Conservation (phyloP, 1,284 basidiomycete species). For the Macrocystidia cucumis region DNA sequence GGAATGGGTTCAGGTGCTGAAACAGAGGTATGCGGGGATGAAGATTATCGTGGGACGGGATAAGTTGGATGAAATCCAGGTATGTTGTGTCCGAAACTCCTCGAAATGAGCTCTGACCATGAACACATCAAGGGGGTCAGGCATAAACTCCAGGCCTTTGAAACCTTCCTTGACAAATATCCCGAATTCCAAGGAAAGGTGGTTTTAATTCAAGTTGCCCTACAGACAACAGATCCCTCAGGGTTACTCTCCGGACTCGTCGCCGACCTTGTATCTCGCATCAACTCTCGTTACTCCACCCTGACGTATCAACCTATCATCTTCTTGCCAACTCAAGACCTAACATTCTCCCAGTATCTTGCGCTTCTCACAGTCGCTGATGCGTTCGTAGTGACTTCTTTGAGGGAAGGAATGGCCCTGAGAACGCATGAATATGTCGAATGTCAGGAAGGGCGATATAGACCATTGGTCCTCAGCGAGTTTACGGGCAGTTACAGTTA, state of each 20-base stretch:
- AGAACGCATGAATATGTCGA: slow-evolving; percentile 82
- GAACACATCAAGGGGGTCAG: slow-evolving; percentile 77
- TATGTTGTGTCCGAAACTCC: slow-evolving; percentile 14
- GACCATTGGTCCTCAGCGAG: slow-evolving; percentile 75
- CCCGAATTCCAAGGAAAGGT: slow-evolving; percentile 76
- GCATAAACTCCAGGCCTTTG: slow-evolving; percentile 81
- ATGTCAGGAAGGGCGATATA: slow-evolving; percentile 61
- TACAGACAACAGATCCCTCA: slow-evolving; percentile 75
- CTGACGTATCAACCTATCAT: slow-evolving; percentile 86
- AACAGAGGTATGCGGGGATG: slow-evolving; percentile 77
- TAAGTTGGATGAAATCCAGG: slow-evolving; percentile 82
- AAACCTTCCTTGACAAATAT: slow-evolving; percentile 73
- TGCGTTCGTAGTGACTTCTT: slow-evolving; percentile 79
- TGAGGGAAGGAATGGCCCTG: slow-evolving; percentile 86
- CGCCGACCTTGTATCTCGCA: slow-evolving; percentile 70
- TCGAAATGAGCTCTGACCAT: slow-evolving; percentile 1
- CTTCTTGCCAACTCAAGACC: slow-evolving; percentile 81
- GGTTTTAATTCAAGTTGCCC: slow-evolving; percentile 81
- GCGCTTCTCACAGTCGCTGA: slow-evolving; percentile 79
- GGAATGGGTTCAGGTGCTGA: slow-evolving; percentile 74
- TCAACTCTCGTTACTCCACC: slow-evolving; percentile 78
- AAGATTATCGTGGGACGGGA: slow-evolving; percentile 84
- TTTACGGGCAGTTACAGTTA: slow-evolving; percentile 86
- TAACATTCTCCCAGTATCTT: slow-evolving; percentile 83
- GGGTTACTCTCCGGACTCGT: slow-evolving; percentile 73